Evolutionary conservation across 2,329 filamentous ascomycete species (phyloP).

Genomic region (Diplodia corticola): DNA sequence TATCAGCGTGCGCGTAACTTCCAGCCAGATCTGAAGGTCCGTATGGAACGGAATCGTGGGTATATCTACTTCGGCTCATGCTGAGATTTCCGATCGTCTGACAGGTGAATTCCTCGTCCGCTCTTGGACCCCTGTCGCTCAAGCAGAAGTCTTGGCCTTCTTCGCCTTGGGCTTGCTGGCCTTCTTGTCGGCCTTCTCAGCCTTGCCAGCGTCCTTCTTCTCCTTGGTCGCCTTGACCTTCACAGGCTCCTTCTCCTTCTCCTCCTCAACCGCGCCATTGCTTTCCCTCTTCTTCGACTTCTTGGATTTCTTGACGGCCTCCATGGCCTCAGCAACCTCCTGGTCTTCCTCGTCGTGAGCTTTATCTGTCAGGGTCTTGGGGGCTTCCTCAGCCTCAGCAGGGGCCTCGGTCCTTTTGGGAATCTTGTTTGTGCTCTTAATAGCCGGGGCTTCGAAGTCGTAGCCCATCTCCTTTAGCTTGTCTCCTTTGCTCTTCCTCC

Average conservation of each 20-base stretch:
- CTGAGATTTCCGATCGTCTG: not conserved
- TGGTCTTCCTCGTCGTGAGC: constrained; percentile 17
- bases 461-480: constrained; percentile 81
- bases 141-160: constrained; percentile 16
- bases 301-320: constrained; percentile 25
- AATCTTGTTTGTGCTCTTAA: constrained; percentile 65
- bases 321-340: constrained; percentile 25
- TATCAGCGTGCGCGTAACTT: not conserved
- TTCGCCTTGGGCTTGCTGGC: constrained; percentile 20
- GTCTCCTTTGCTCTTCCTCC: constrained; percentile 66
- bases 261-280: not conserved
- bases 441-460: constrained; percentile 70
- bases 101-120: not conserved
- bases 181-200: constrained; percentile 15
- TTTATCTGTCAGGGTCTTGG: constrained; percentile 32
- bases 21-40: not conserved
- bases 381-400: constrained; percentile 30
- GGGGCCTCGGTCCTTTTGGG: constrained; percentile 36
- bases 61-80: not conserved
- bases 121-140: not conserved
- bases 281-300: constrained; percentile 21
- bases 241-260: not conserved
- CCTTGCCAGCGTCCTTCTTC: no score
- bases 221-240: constrained; percentile 20
- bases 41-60: not conserved